A percentile compares a stretch with the other conserved stretches of the same genome.
Conservation (phyloP, 441 rosid species). For the Breynia disticha region DNA sequence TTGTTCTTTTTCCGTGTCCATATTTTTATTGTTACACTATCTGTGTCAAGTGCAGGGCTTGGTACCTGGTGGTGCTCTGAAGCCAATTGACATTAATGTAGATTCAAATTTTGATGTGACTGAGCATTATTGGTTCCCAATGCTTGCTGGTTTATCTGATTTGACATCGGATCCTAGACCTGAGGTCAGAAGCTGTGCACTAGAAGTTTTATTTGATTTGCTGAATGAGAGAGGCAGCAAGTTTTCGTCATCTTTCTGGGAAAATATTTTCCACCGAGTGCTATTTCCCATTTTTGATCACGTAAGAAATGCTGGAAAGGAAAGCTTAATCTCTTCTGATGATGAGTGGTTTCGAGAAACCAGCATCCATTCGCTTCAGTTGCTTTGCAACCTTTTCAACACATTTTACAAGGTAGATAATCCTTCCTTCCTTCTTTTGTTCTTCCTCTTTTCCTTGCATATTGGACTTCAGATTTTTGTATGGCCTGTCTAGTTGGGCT, state of each 20-base stretch:
- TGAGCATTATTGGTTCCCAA: slow-evolving; percentile 99
- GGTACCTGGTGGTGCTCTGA: slow-evolving; percentile 90
- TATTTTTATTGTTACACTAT: neutral
- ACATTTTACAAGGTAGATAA: slow-evolving; percentile 88
- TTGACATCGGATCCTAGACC: slow-evolving; percentile 89
- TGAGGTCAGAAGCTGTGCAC: slow-evolving; percentile 95
- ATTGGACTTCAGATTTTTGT: too few relatives aligned
- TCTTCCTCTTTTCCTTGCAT: neutral
- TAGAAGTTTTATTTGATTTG: slow-evolving; percentile 97
- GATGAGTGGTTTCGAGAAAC: slow-evolving; percentile 95
- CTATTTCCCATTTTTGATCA: slow-evolving; percentile 98
- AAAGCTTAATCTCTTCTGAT: slow-evolving; percentile 59
- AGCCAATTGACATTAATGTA: slow-evolving; percentile 50
- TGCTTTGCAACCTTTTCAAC: slow-evolving; percentile 97
- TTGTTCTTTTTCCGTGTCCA: neutral
- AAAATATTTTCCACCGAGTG: slow-evolving; percentile 95
- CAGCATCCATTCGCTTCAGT: slow-evolving; percentile 96
- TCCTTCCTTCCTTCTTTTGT: too few relatives aligned
- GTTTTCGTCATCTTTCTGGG: slow-evolving; percentile 96
- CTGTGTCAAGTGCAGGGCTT: slow-evolving; percentile 55
- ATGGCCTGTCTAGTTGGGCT: too few relatives aligned
- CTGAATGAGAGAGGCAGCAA: slow-evolving; percentile 96
- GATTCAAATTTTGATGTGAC: slow-evolving; percentile 76
- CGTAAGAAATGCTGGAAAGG: slow-evolving; percentile 92
- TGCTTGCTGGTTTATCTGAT: slow-evolving; percentile 99